phyloP scores from a whole-genome alignment of 768 basidiomycete species.

The Dioszegia crocea region DNA sequence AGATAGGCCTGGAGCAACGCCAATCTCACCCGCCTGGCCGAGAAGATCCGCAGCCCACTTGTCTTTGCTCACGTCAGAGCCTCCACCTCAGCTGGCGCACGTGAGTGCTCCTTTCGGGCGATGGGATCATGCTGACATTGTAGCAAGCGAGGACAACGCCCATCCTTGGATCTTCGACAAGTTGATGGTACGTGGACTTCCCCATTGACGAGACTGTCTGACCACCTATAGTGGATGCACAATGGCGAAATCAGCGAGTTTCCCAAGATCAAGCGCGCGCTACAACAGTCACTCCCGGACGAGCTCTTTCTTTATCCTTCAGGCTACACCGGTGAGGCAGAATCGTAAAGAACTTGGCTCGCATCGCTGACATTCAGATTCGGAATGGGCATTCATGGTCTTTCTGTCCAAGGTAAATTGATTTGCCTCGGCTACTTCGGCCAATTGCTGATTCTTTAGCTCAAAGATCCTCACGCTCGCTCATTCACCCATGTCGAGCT shows the following conservation, averaged over 20 bases:
- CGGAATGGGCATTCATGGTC: constrained; percentile 94
- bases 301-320: constrained; percentile 79
- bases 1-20: constrained; percentile 90
- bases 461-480: constrained; percentile 71
- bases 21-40: constrained; percentile 86
- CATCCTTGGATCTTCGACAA: constrained; percentile 91
- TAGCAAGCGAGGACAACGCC: constrained; percentile 51
- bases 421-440: not conserved
- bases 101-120: constrained; percentile 22
- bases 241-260: constrained; percentile 77
- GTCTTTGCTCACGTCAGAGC: constrained; percentile 95
- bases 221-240: constrained; percentile 76
- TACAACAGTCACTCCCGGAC: constrained; percentile 74
- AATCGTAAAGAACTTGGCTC: not conserved
- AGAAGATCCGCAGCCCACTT: constrained; percentile 92
- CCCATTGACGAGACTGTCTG: not conserved
- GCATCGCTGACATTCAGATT: constrained; percentile 58
- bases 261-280: constrained; percentile 66
- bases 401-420: constrained; percentile 60
- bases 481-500: constrained; percentile 69
- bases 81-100: constrained; percentile 59
- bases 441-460: constrained; percentile 45
- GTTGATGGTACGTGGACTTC: constrained; percentile 66
- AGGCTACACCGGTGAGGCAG: constrained; percentile 76
- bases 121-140: not conserved